A percentile compares a stretch with the other conserved stretches of the same genome.
Evolutionary conservation across 1,139 yeast genomes (phyloP).

Genomic region (Blastobotrys malaysiensis): DNA sequence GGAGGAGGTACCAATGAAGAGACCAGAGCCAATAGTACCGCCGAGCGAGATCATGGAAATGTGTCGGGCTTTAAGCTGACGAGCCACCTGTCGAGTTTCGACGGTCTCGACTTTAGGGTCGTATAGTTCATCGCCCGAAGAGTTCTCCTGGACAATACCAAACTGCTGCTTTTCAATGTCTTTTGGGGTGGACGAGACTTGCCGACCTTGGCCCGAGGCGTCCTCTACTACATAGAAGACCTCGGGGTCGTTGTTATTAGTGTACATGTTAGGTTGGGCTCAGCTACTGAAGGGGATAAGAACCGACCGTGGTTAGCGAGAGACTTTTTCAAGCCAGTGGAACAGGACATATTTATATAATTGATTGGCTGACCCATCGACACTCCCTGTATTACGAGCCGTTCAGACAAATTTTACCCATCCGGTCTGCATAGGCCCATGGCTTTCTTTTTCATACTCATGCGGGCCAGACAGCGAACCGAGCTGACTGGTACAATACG

Average conservation of each 20-base stretch:
- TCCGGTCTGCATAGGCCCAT: not conserved
- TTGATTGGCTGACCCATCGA: not conserved
- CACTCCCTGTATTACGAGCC: too few relatives aligned
- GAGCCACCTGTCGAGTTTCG: constrained; percentile 10
- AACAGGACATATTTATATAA: not conserved
- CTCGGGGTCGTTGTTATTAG: not conserved
- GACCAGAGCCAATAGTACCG: constrained; percentile 78
- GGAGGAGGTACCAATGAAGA: constrained; percentile 63
- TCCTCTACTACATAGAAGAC: not conserved
- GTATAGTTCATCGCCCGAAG: not conserved
- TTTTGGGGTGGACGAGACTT: not conserved
- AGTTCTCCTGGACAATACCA: not conserved
- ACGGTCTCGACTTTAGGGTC: not conserved
- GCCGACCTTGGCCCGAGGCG: not conserved
- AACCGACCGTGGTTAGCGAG: not conserved
- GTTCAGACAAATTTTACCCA: not conserved
- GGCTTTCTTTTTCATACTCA: not conserved
- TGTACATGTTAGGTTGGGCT: not conserved
- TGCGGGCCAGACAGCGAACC: too few relatives aligned
- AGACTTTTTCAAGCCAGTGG: not conserved
- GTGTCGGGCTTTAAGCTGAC: constrained; percentile 53
- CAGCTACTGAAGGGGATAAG: not conserved
- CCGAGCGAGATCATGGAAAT: constrained; percentile 84
- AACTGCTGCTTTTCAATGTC: not conserved
- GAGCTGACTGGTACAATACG: not conserved